Base-by-base conservation (phyloP, 2,329 filamentous ascomycete genomes). In the Curvularia spicifera region DNA sequence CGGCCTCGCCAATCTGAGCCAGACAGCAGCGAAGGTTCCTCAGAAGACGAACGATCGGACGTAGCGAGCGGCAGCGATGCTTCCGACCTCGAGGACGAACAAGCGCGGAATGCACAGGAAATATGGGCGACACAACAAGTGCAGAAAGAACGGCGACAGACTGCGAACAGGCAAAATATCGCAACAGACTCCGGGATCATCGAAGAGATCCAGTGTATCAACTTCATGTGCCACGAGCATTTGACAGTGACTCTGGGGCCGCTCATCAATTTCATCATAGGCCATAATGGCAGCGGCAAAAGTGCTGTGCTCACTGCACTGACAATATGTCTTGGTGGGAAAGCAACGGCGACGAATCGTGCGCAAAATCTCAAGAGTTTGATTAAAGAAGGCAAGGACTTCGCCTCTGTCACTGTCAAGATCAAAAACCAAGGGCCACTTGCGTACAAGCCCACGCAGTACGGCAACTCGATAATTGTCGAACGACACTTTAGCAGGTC, bases 251-350 rank as follows among this genome's bases (percentile, higher is more conserved):
- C 90, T 56, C 83, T 99, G n/a, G 95, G 95, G 0, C 95, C 95
- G 0, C 81, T 97, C 37, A 96, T 99, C 76, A 99, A 99, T 78
- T 99, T 99, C 78, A 93, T 99, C 61, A 93, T 97, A 54, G 95
- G 95, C 15, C 93, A 97, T 76, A 99, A 99, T 73, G 95, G 95
- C 31, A 98, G 94, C 73, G 95, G 95, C 35, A 99, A 99, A 80
- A 99, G 95, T 75, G 95, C 95, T 2, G 90, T 98, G 13, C 80
- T 99, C 28, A 98, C 95, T 0, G 95, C 93, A 4, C 86, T 99
- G 64, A 97, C 93, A 0, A 83, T 99, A 33, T 98, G 95, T 71
- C 83, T 99, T n/a, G 95, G 95, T 59, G 94, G 91, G 20, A 98
- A 97, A 76, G 93, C 95, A 1, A 91, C 91, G 53, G 87, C 91